Evolutionary conservation across 1,284 basidiomycete species (phyloP), one percentile per base, ranked within the genome.

Genomic region (Tilletia setariae): DNA sequence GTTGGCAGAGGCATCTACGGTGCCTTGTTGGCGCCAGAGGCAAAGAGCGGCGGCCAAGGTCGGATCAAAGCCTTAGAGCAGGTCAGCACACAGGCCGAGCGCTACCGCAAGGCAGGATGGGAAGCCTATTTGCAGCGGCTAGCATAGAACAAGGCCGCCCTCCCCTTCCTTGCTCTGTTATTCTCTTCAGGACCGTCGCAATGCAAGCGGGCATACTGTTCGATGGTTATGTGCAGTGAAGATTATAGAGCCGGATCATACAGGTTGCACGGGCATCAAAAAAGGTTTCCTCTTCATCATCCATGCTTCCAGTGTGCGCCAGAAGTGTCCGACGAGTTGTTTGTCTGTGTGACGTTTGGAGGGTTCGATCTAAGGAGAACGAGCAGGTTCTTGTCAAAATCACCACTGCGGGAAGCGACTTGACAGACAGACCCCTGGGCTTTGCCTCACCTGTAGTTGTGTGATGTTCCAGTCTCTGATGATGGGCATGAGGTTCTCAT

Each of bases 391-490:
- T 51, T 15, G 9, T 2, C 16, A 13, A 44, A 42, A 9, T 3
- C 16, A 15, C 61, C 23, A 15, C 7, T 9, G 44, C 61, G n/a
- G 28, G 11, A 59, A 2, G 47, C 47, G 16, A 49, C 8, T 49
- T 19, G n/a, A 49, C 7, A 25, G 23, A 63, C n/a, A 13, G 30
- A 44, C 25, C n/a, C n/a, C n/a, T n/a, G 6, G 16, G 15, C 23
- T 16, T 13, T 3, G 47, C 66, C 85, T 74, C 68, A 92, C 93
- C 86, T 92, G 92, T 72, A 98, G 86, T 78, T 94, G 92, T 0
- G 91, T 91, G 19, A 98, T 94, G 80, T 97, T 98, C 95, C 95
- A 98, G 76, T 96, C 93, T 79, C 90, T 90, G 71, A 97, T 90
- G 74, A 91, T 92, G 0, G 88, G 84, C 75, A 94, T 94, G 44